Base-by-base conservation (phyloP, 306 rosid species). In the Cercis canadensis region DNA sequence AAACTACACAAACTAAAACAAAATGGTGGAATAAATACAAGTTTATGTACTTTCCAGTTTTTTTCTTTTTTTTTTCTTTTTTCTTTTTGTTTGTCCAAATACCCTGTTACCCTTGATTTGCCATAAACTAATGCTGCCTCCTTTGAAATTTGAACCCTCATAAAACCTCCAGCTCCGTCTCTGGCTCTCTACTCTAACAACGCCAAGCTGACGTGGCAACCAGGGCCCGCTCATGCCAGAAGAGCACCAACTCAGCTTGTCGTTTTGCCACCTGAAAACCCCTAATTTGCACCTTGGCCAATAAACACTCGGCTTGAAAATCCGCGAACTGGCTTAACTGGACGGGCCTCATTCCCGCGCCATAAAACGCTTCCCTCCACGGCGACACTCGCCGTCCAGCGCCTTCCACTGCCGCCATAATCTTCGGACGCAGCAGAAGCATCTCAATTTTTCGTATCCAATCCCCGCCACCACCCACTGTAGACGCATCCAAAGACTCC, bases 121-220 rank as follows among this genome's bases (percentile, higher is more conserved):
- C 53, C 45, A 19, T 11, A 33, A 11, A 45, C 40, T 24, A 46
- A 19, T 7, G 4, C 9, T 3, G 13, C 11, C n/a, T 43, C 53
- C 4, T 53, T 61, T 37, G 47, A 43, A 57, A 53, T 5, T 41
- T 32, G 52, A 75, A 58, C 47, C 64, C 29, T 24, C 2, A 24
- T 24, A 3, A 3, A 24, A 24, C 29, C 29, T 24, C 3, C 3
- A 24, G 2, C 29, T 3, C 29, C 29, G 29, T 24, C 29, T 24
- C 29, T 37, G 10, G 10, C 10, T 37, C 3, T 37, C 6, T 5
- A 37, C 43, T 5, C 84, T 87, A 89, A 73, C 87, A 86, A 62
- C 84, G 83, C 96, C 96, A 92, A 2, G 96, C 98, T 39, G 98
- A 89, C 29, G 85, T 87, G 81, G 92, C 63, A 56, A 89, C 90